A percentile compares a stretch with the other conserved stretches of the same genome.
Conservation (phyloP, 2,329 filamentous ascomycete species). For the Ceratocystiopsis minuta region DNA sequence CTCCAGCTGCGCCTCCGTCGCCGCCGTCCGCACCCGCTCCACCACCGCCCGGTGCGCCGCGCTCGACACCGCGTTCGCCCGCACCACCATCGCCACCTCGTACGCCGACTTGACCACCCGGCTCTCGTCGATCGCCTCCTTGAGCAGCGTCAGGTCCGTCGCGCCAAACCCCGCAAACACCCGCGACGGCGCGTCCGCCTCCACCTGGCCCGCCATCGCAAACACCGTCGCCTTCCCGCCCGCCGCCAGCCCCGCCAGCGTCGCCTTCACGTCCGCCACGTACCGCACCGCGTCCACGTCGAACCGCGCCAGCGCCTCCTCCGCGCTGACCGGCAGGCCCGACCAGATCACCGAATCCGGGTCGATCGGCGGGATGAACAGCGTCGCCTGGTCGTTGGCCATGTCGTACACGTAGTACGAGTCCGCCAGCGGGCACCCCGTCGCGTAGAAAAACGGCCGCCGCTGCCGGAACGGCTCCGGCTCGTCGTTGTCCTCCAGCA, state of each 20-base stretch:
- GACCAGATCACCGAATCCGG: conserved; percentile 88
- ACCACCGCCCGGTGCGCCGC: conserved; percentile 47
- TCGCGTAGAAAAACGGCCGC: conserved; percentile 87
- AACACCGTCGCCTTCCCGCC: conserved; percentile 30
- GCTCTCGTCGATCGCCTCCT: conserved; percentile 48
- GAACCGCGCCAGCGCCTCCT: conserved; percentile 59
- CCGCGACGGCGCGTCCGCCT: conserved; percentile 31
- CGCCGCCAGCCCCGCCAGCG: conserved; percentile 33
- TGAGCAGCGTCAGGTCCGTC: conserved; percentile 38
- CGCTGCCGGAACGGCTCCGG: conserved; percentile 71
- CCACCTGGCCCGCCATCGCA: conserved; percentile 63
- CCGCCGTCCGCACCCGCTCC: conserved; percentile 40
- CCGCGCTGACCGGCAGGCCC: conserved; percentile 59
- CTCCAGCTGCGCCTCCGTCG: conserved; percentile 70
- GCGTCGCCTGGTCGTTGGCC: conserved; percentile 49
- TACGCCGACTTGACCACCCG: conserved; percentile 58
- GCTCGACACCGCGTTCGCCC: conserved; percentile 54
- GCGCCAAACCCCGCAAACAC: conserved; percentile 53
- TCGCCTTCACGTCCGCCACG: conserved; percentile 57
- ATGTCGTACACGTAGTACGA: conserved; percentile 71
- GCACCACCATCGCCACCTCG: conserved; percentile 54
- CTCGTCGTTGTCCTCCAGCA: conserved; percentile 82
- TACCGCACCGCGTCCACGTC: conserved; percentile 65
- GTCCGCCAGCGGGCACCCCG: conserved; percentile 66
- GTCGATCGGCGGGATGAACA: conserved; percentile 82